Base-by-base conservation (phyloP, 2,329 filamentous ascomycete species). In the Phaeomoniella chlamydospora region DNA sequence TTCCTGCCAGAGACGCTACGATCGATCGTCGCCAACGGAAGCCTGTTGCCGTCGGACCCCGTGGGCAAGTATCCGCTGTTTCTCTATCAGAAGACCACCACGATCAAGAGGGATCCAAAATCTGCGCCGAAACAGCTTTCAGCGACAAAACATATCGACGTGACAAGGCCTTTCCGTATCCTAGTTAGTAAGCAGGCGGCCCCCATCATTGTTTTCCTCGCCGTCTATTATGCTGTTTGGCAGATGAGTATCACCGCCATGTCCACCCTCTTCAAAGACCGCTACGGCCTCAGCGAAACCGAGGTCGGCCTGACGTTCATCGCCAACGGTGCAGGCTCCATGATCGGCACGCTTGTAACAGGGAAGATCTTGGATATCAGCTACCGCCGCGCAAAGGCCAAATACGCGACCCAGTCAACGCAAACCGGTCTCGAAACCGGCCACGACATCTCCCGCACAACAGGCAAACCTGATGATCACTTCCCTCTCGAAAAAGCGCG, bases 231-330 rank as follows among this genome's bases (percentile, higher is more conserved):
- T 38, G 57, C 65, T 1, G 61, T 68, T 5, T 72, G 66, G 64
- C 66, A 70, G 38, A 70, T 71, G 64, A 64, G 59, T 43, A 68
- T 70, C 38, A 68, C 68, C 0, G 62, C 61, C 22, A 65, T 69
- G 57, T 67, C 68, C 0, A 58, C 59, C 0, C 54, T 72, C 0
- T 68, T 72, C 43, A 45, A 62, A 19, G 40, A 45, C 1, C 46
- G 43, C 3, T 72, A 72, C 39, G 52, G 52, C 5, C 52, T 68
- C 1, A 48, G 38, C 3, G 61, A 64, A 38, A 59, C 56, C 3
- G 54, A 69, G 30, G 61, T 67, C 11, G 67, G 66, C 0, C 49
- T 70, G 2, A 64, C 64, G 0, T 74, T 71, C 39, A 61, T 74
- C 2, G 65, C 68, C 15, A 71, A 71, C 15, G 70, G 71, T 0